phyloP scores from a whole-genome alignment of 2,329 filamentous ascomycete genomes.

The Talaromyces marneffei region DNA sequence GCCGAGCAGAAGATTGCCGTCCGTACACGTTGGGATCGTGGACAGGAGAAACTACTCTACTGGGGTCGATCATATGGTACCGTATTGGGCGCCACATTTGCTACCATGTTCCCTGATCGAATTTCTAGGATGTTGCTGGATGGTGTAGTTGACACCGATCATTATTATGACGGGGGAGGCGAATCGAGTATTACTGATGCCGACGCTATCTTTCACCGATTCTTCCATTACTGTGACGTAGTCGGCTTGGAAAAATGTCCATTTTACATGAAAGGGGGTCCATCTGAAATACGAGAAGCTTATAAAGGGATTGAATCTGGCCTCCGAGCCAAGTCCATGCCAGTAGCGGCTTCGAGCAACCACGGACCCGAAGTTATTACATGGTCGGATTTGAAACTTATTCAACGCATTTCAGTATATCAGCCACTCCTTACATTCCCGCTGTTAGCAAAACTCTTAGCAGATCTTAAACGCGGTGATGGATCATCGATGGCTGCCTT shows the following conservation, averaged over 20 bases:
- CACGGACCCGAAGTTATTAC: constrained; percentile 33
- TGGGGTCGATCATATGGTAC: constrained; percentile 45
- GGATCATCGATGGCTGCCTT: constrained; percentile 26
- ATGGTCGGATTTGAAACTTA: constrained; percentile 29
- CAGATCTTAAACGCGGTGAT: constrained; percentile 23
- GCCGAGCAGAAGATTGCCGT: constrained; percentile 18
- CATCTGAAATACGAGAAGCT: constrained; percentile 23
- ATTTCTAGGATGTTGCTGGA: constrained; percentile 30
- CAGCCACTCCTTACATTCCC: constrained; percentile 27
- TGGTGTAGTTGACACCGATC: constrained; percentile 33
- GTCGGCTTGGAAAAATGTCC: constrained; percentile 27
- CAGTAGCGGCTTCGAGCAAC: constrained; percentile 24
- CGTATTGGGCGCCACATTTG: constrained; percentile 43
- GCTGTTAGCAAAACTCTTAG: constrained; percentile 23
- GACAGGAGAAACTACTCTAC: constrained; percentile 31
- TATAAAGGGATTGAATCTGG: constrained; percentile 22
- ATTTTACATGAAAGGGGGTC: constrained; percentile 25
- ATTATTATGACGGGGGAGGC: constrained; percentile 27
- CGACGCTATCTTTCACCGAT: constrained; percentile 32
- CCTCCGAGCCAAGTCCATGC: constrained; percentile 24
- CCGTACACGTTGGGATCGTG: constrained; percentile 26
- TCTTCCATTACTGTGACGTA: constrained; percentile 28
- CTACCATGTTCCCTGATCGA: constrained; percentile 40
- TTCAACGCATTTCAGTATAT: constrained; percentile 29
- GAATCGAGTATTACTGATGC: constrained; percentile 26